Evolutionary conservation across 2,329 filamentous ascomycete species (phyloP).

Genomic region (Neofusicoccum sp.): DNA sequence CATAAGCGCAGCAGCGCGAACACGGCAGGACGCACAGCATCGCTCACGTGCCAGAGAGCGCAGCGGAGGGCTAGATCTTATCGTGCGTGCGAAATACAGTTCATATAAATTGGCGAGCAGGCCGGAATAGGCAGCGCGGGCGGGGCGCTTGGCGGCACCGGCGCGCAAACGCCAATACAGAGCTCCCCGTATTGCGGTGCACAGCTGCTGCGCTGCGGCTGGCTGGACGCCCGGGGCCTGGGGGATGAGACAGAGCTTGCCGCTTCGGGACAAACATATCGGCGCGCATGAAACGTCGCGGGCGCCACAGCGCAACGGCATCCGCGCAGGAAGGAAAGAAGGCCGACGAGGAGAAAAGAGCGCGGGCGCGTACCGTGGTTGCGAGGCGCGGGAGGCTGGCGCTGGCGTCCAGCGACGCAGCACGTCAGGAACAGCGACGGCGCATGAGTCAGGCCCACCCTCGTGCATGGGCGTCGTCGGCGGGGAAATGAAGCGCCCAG

Average conservation of each 20-base stretch:
- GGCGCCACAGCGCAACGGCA: constrained; percentile 16
- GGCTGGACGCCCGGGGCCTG: not conserved
- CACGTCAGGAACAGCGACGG: not conserved
- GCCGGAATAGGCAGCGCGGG: not conserved
- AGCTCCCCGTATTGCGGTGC: constrained; percentile 7
- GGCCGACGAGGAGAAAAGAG: not conserved
- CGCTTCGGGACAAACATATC: not conserved
- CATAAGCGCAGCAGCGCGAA: not conserved
- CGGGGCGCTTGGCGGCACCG: not conserved
- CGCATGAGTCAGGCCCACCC: constrained; percentile 10
- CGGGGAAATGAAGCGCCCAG: constrained; percentile 7
- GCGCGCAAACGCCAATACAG: constrained; percentile 4
- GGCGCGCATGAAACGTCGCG: constrained; percentile 9
- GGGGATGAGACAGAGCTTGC: constrained; percentile 2
- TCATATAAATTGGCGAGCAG: constrained; percentile 3
- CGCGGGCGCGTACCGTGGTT: constrained; percentile 8
- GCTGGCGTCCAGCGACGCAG: not conserved
- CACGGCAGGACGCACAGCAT: not conserved
- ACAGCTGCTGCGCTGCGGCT: not conserved
- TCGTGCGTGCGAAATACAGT: not conserved
- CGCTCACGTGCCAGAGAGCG: not conserved
- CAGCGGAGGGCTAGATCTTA: not conserved
- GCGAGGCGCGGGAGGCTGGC: not conserved
- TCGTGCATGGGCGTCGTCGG: constrained; percentile 1
- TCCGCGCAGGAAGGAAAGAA: constrained; percentile 10